phyloP scores from a whole-genome alignment of 2,329 filamentous ascomycete genomes.

The Rhytidhysteron rufulum region DNA sequence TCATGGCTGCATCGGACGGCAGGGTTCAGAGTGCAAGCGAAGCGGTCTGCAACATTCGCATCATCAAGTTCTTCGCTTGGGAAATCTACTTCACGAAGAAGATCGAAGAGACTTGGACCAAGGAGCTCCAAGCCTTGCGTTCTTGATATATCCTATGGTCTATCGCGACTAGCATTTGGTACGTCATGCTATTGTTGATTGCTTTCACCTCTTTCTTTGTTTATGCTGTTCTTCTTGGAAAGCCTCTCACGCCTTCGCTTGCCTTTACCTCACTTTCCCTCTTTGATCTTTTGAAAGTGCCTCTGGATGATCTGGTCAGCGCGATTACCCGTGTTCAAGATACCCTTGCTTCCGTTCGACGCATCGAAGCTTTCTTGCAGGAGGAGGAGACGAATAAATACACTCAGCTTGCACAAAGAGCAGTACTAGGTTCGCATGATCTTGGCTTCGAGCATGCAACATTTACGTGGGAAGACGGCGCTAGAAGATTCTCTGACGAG shows the following conservation, averaged over 20 bases:
- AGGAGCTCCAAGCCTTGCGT: slow-evolving; percentile 74
- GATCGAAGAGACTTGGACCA: slow-evolving; percentile 81
- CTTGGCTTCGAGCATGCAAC: slow-evolving; percentile 85
- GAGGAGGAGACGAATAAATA: slow-evolving; percentile 98
- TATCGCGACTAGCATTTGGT: slow-evolving; percentile 89
- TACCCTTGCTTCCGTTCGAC: slow-evolving; percentile 92
- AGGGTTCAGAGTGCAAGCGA: slow-evolving; percentile 96
- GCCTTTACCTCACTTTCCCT: slow-evolving; percentile 95
- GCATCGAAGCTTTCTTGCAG: slow-evolving; percentile 87
- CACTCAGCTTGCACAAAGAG: slow-evolving; percentile 69
- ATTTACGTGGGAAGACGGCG: slow-evolving; percentile 85
- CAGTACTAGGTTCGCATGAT: slow-evolving; percentile 64
- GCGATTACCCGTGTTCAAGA: slow-evolving; percentile 99
- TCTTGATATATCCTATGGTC: slow-evolving; percentile 89
- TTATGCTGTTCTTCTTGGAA: slow-evolving; percentile 86
- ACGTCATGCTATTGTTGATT: slow-evolving; percentile 89
- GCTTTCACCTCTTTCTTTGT: slow-evolving; percentile 95
- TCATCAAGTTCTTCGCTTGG: slow-evolving; percentile 99
- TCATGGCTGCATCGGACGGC: slow-evolving; percentile 90
- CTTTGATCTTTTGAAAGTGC: slow-evolving; percentile 89
- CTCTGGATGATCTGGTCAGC: slow-evolving; percentile 91
- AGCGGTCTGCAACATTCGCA: slow-evolving; percentile 92
- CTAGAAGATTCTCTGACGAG: too few relatives aligned
- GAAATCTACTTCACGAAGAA: slow-evolving; percentile 83
- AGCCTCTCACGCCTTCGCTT: slow-evolving; percentile 83